These are phyloP conservation scores for Aureobasidium sp. DNA, from an alignment of 2,329 filamentous ascomycete species.

Conservation along the genomic window DNA sequence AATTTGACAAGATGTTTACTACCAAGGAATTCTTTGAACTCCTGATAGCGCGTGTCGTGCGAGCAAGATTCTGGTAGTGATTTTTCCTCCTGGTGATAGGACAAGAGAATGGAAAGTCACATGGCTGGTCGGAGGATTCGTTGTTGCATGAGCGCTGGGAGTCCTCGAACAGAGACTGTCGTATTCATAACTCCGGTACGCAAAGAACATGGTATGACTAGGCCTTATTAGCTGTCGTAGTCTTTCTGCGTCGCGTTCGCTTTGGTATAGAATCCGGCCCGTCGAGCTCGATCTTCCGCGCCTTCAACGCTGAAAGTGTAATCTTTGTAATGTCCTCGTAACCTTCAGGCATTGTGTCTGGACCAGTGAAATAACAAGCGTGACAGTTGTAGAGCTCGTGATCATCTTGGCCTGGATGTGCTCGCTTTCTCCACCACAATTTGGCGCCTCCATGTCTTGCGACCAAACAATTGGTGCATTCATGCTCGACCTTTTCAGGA, in stretches of 20 bases:
- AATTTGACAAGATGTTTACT: not conserved
- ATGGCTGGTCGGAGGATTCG: not conserved
- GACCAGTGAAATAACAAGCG: not conserved
- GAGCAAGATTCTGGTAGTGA: not conserved
- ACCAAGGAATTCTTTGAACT: not conserved
- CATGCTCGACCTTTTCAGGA: not conserved
- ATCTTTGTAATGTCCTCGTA: not conserved
- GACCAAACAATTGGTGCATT: not conserved
- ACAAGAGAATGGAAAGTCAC: not conserved
- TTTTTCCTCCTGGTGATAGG: not conserved
- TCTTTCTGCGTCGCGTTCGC: too few species aligned
- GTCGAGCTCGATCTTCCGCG: not conserved
- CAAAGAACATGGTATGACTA: not conserved
- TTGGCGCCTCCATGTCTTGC: not conserved
- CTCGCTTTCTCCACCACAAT: not conserved
- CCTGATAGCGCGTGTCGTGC: not conserved
- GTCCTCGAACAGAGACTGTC: too few species aligned
- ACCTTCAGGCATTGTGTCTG: not conserved
- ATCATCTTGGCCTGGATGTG: not conserved
- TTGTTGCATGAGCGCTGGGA: not conserved
- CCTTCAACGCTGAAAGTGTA: not conserved
- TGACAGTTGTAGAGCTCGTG: not conserved
- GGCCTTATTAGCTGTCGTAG: not conserved
- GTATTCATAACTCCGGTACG: not conserved
- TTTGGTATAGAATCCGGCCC: not conserved